Evolutionary conservation across 2,329 filamentous ascomycete genomes (phyloP).

Genomic region (Neoascochyta sp.): DNA sequence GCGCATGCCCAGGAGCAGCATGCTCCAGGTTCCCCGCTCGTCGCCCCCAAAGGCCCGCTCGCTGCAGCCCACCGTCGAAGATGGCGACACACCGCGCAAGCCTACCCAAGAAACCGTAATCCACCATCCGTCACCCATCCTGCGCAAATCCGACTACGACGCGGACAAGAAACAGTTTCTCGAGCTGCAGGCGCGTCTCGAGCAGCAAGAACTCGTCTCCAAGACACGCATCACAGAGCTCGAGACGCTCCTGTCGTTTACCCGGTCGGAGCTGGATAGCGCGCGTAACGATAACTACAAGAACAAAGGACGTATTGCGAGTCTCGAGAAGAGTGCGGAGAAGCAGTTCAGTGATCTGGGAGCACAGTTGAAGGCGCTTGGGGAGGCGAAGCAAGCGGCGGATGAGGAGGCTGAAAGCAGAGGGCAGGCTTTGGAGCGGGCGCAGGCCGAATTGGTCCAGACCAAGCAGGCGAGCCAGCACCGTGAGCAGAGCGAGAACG

Average conservation of each 20-base stretch:
- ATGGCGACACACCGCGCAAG: slow-evolving; percentile 37
- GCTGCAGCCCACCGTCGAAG: slow-evolving; percentile 36
- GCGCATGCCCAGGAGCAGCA: slow-evolving; percentile 21
- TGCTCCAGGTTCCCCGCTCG: slow-evolving; percentile 25
- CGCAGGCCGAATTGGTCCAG: slow-evolving; percentile 15
- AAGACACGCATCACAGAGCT: slow-evolving; percentile 33
- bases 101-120: slow-evolving; percentile 36
- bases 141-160: slow-evolving; percentile 9
- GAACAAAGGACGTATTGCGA: slow-evolving; percentile 22
- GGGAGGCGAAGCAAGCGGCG: slow-evolving; percentile 15
- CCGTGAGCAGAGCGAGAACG: slow-evolving; percentile 1
- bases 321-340: slow-evolving; percentile 15
- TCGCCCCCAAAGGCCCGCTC: slow-evolving; percentile 28
- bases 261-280: slow-evolving; percentile 30
- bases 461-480: slow-evolving; percentile 11
- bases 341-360: slow-evolving; percentile 9
- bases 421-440: slow-evolving; percentile 10
- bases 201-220: slow-evolving; percentile 27
- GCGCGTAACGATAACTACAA: slow-evolving; percentile 28
- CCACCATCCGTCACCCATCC: slow-evolving; percentile 22
- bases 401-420: slow-evolving; percentile 12
- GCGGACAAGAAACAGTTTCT: slow-evolving; percentile 16
- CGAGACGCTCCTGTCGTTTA: slow-evolving; percentile 34
- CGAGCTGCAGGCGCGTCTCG: slow-evolving; percentile 23
- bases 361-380: slow-evolving; percentile 12